Base-by-base conservation (phyloP, 2,329 filamentous ascomycete species). In the Aureobasidium mangrovei region DNA sequence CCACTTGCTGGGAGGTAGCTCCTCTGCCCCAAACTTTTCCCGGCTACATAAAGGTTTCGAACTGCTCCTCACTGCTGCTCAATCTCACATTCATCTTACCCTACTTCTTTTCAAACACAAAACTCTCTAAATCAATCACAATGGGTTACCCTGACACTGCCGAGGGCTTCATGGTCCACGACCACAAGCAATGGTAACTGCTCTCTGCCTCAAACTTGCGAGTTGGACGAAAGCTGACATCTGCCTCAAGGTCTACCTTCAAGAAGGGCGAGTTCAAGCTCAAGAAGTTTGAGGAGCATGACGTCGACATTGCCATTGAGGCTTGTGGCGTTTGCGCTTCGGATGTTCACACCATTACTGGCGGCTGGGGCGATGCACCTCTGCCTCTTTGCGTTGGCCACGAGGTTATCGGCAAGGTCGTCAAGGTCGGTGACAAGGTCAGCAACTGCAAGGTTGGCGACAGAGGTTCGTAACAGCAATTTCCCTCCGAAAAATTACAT, bases 251-350 rank as follows among this genome's bases (percentile, higher is more conserved):
- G 53, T 48, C 43, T 6, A 31, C 32, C 38, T 55, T 52, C 24
- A 29, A 39, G 47, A 65, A 63, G 59, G 56, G 62, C 38, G 62
- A 91, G 75, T 89, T 88, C 75, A 80, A 83, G 62, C 83, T 91
- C 56, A 93, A 94, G 75, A 86, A 86, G 18, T 94, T 94, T 67
- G 88, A 85, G 60, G 87, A 91, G 67, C 80, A 88, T 70, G 89
- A 95, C 67, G 82, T 95, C 63, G 89, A 95, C 67, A 81, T 95
- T 71, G 86, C 91, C 75, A 85, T 95, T 64, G 83, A 90, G 61
- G 84, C 81, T 66, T 91, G 87, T 65, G 86, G 88, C 65, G 75
- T 77, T 54, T 77, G 75, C 66, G 73, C 70, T 48, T 72, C 69
- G 39, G 74, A 76, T 59, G 64, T 76, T 31, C 74, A 76, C 66